Conservation (phyloP, 768 basidiomycete genomes). For the Lyophyllum atratum region DNA sequence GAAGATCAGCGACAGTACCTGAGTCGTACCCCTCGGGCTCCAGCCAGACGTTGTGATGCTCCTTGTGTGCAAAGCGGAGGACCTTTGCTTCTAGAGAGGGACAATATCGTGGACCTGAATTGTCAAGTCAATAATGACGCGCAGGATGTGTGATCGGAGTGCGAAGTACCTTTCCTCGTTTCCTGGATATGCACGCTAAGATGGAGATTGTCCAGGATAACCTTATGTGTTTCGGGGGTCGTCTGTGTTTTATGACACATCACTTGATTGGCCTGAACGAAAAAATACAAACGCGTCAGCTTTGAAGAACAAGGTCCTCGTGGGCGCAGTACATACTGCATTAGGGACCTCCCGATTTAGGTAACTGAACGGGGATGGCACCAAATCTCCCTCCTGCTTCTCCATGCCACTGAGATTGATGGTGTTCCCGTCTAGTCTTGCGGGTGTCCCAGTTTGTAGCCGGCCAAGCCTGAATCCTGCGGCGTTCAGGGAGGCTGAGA, state of each 20-base stretch:
- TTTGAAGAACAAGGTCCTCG: background rate
- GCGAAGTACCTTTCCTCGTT: slow-evolving; percentile 71
- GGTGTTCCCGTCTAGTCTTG: slow-evolving; percentile 67
- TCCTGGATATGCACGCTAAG: slow-evolving; percentile 86
- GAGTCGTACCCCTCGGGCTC: slow-evolving; percentile 94
- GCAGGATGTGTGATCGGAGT: background rate
- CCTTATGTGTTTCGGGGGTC: slow-evolving; percentile 68
- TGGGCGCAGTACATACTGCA: slow-evolving; percentile 45
- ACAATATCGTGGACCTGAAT: slow-evolving; percentile 86
- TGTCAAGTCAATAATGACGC: background rate
- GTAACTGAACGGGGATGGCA: slow-evolving; percentile 77
- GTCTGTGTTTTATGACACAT: slow-evolving; percentile 74
- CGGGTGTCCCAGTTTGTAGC: slow-evolving; percentile 86
- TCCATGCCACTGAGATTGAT: slow-evolving; percentile 69
- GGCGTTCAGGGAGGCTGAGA: slow-evolving; percentile 71
- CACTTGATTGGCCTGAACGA: slow-evolving; percentile 76
- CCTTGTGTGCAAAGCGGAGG: slow-evolving; percentile 72
- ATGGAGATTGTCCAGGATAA: slow-evolving; percentile 78
- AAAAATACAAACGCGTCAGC: background rate
- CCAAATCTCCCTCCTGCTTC: slow-evolving; percentile 65
- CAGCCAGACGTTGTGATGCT: slow-evolving; percentile 78
- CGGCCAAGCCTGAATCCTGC: slow-evolving; percentile 85
- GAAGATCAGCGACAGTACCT: slow-evolving; percentile 37
- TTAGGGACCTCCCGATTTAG: slow-evolving; percentile 70
- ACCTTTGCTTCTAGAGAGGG: slow-evolving; percentile 91